Base-by-base conservation (phyloP, 2,329 filamentous ascomycete species). In the Sporothrix protearum region DNA sequence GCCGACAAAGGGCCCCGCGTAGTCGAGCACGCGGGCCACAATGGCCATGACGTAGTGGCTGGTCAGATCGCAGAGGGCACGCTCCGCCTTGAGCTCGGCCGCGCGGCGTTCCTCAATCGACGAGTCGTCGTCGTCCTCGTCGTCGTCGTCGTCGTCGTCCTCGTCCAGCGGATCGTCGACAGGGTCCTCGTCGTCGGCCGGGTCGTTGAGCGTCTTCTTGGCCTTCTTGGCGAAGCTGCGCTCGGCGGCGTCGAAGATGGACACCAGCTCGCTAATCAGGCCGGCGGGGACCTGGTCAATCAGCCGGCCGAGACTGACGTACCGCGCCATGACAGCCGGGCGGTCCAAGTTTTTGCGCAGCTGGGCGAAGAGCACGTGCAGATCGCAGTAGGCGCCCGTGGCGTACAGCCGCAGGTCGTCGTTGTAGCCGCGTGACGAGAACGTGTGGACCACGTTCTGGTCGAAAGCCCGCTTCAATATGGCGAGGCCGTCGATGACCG, bases 31-130 rank as follows among this genome's bases (percentile, higher is more conserved):
- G 69, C 89, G 89, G 25, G 90, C 92, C 10, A 92, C 84, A 28
- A 97, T 89, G 14, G 91, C 91, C 55, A 97, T 87, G 49, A 97
- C 92, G 57, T 97, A 88, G 78, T 96, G 96, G 74, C 89, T 91
- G 0, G 94, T 90, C 33, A 97, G 84, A 76, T 95, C 91, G 80
- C 95, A 98, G 0, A 98, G 86, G 25, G 90, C 88, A 78, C 95
- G 91, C 80, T 98, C 96, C 0, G 93, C 89, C 72, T 94, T 85
- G 45, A 97, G 85, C 71, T 89, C 88, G 51, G 87, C 86, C 64
- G 89, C 86, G 75, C 88, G 83, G 71, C 88, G 86, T 77, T 92
- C 84, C 76, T 86, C 84, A 69, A 85, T 85, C n/a, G 88, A 87
- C 12, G 49, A 33, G 69, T 59, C 66, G 69, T 59, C 66, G 2